Conservation (phyloP, 2,329 filamentous ascomycete genomes). For the Aspergillus ibericus region DNA sequence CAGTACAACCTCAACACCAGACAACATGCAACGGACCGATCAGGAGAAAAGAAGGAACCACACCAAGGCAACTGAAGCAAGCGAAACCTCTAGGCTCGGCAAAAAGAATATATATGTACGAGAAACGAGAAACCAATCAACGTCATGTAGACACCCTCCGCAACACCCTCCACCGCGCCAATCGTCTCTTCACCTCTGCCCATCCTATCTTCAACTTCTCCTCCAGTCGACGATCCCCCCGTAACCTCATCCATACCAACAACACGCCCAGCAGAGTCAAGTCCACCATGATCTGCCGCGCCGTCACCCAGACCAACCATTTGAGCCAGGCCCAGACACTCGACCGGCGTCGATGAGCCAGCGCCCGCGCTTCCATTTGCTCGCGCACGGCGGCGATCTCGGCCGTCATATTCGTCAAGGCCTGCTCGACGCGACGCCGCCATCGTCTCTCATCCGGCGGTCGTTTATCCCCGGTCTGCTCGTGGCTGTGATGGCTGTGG, state of each 20-base stretch:
- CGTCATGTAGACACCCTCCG: conserved; percentile 8
- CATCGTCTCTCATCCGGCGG: conserved; percentile 57
- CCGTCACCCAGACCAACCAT: conserved; percentile 67
- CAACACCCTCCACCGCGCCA: conserved; percentile 30
- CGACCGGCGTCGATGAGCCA: conserved; percentile 67
- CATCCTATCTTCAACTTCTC: conserved; percentile 35
- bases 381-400: conserved; percentile 91
- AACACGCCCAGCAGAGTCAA: conserved; percentile 51
- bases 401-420: conserved; percentile 83
- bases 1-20: neutral
- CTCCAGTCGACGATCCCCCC: conserved; percentile 46
- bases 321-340: conserved; percentile 68
- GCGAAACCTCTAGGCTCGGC: neutral
- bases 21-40: too few relatives aligned
- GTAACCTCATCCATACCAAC: conserved; percentile 43
- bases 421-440: conserved; percentile 79
- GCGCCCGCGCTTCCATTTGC: conserved; percentile 75
- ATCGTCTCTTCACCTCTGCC: conserved; percentile 34
- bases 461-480: conserved; percentile 13
- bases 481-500: conserved; percentile 6
- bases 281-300: conserved; percentile 76
- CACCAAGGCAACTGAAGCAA: neutral
- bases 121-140: conserved; percentile 2
- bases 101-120: neutral
- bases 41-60: too few relatives aligned